These are phyloP conservation scores for Aspergillus thermomutatus DNA, from an alignment of 2,329 filamentous ascomycete species.

Conservation along the genomic window DNA sequence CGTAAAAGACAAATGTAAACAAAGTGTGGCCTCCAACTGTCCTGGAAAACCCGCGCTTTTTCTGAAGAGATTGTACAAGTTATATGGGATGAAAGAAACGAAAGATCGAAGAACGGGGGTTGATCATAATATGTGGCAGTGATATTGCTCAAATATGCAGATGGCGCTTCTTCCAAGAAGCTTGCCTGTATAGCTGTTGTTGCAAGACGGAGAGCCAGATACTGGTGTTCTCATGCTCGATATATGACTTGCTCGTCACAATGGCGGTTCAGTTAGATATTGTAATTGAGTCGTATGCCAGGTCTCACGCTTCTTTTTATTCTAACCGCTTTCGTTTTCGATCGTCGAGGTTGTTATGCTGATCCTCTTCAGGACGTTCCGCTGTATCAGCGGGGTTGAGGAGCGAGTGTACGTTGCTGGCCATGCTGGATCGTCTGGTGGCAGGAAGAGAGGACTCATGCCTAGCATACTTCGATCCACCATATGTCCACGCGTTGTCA, in stretches of 20 bases:
- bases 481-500: slow-evolving; percentile 56
- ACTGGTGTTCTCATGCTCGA: background rate
- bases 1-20: background rate
- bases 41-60: background rate
- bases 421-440: slow-evolving; percentile 68
- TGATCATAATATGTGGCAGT: background rate
- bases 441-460: slow-evolving; percentile 50
- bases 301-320: slow-evolving; percentile 26
- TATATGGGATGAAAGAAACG: slow-evolving; percentile 4
- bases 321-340: slow-evolving; percentile 59
- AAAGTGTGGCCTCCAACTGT: slow-evolving; percentile 4
- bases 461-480: slow-evolving; percentile 42
- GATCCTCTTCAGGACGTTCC: slow-evolving; percentile 63
- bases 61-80: slow-evolving; percentile 11
- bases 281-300: background rate
- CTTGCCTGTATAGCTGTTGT: background rate
- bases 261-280: slow-evolving; percentile 10
- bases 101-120: slow-evolving; percentile 4
- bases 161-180: slow-evolving; percentile 1
- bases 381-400: slow-evolving; percentile 67
- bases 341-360: slow-evolving; percentile 52
- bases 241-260: slow-evolving; percentile 5
- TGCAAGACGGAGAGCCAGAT: background rate
- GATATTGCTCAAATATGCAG: slow-evolving; percentile 4
- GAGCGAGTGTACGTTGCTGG: slow-evolving; percentile 64